These are phyloP conservation scores for Aspergillus nanangensis DNA, from an alignment of 495 filamentous ascomycete genomes.

Conservation along the genomic window DNA sequence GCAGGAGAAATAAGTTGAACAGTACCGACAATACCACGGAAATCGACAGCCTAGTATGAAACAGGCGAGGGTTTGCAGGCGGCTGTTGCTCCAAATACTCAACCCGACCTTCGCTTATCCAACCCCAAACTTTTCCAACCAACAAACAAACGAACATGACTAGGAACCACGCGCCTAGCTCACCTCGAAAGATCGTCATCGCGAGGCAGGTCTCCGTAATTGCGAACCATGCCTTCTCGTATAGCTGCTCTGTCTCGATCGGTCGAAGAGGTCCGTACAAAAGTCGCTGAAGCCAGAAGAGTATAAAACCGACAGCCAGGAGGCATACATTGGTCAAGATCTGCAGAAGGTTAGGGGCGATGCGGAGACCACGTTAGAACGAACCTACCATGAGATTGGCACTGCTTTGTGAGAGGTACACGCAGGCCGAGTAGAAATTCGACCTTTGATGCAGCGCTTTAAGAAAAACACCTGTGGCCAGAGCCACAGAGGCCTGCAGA, in stretches of 20 bases:
- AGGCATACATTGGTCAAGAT: constrained; percentile 87
- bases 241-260: constrained; percentile 93
- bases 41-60: constrained; percentile 74
- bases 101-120: constrained; percentile 93
- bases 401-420: constrained; percentile 93
- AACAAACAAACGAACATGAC: constrained; percentile 94
- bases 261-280: constrained; percentile 89
- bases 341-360: constrained; percentile 33
- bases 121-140: constrained; percentile 93
- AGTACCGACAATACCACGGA: constrained; percentile 72
- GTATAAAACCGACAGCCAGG: constrained; percentile 65
- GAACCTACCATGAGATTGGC: constrained; percentile 80
- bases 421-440: constrained; percentile 96
- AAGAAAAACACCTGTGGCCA: constrained; percentile 76
- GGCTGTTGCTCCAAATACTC: constrained; percentile 95
- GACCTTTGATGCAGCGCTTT: constrained; percentile 90
- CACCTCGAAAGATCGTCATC: constrained; percentile 98
- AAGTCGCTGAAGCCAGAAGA: constrained; percentile 83
- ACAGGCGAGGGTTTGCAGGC: constrained; percentile 82
- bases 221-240: constrained; percentile 96
- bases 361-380: background rate
- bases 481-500: constrained; percentile 63
- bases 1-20: constrained; percentile 73
- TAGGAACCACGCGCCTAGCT: constrained; percentile 88
- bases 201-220: constrained; percentile 94